Evolutionary conservation across 176 grass and related monocot species (phyloP).

Genomic region (Hordeum vulgare): DNA sequence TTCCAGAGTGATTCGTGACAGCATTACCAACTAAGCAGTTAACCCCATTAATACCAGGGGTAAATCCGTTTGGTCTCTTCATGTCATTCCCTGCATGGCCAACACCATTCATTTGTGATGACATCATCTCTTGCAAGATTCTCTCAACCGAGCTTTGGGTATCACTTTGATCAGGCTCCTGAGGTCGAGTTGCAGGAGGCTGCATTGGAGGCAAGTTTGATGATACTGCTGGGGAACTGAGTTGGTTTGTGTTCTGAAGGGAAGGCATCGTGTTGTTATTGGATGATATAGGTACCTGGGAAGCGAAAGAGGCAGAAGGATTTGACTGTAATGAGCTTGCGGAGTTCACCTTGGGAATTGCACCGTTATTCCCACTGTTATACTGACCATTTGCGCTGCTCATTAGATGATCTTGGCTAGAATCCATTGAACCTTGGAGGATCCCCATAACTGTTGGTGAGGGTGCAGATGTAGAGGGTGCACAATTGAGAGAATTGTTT

Average conservation of each 20-base stretch:
- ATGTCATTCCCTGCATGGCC: constrained; percentile 39
- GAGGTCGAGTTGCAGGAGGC: constrained; percentile 33
- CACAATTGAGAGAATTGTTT: constrained; percentile 40
- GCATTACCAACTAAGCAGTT: constrained; percentile 57
- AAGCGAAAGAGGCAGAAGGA: constrained; percentile 40
- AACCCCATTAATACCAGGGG: constrained; percentile 41
- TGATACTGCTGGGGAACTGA: constrained; percentile 36
- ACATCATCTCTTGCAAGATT: constrained; percentile 87
- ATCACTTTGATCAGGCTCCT: constrained; percentile 61
- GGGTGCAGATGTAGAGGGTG: constrained; percentile 42
- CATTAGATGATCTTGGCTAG: constrained; percentile 58
- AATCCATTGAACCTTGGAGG: constrained; percentile 56
- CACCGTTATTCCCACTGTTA: constrained; percentile 29
- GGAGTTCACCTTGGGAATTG: constrained; percentile 49
- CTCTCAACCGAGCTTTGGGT: constrained; percentile 84
- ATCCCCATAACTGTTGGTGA: constrained; percentile 25
- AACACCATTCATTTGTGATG: constrained; percentile 65
- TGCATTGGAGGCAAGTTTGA: constrained; percentile 52
- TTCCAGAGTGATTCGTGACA: constrained; percentile 47
- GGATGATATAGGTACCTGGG: constrained; percentile 34
- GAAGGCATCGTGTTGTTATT: constrained; percentile 49
- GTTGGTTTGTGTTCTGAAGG: constrained; percentile 44
- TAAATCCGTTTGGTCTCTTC: constrained; percentile 59
- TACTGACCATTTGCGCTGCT: constrained; percentile 31
- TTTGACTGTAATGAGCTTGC: constrained; percentile 52